phyloP scores from a whole-genome alignment of 768 basidiomycete species.

The Termitomyces bulborhizus region DNA sequence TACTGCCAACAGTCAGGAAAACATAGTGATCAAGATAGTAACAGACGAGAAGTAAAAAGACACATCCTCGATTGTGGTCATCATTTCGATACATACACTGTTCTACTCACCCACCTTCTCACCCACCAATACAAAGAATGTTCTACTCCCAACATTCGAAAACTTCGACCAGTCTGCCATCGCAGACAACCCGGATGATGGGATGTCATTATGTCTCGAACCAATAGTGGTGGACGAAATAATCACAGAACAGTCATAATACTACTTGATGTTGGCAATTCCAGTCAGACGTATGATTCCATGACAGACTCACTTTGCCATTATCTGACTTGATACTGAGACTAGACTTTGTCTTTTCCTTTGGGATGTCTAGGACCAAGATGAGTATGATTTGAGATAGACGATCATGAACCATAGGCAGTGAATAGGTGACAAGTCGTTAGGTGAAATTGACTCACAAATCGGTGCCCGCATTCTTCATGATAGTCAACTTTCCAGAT shows the following conservation, averaged over 20 bases:
- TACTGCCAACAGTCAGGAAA: no score
- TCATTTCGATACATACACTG: background rate
- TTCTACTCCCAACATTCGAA: background rate
- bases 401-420: background rate
- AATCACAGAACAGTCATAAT: background rate
- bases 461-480: constrained; percentile 62
- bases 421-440: background rate
- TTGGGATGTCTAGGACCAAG: constrained; percentile 11
- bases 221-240: background rate
- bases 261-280: background rate
- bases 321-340: background rate
- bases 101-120: no score
- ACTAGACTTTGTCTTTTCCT: constrained; percentile 15
- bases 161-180: background rate
- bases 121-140: background rate
- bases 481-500: constrained; percentile 85
- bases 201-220: background rate
- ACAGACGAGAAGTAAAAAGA: no score
- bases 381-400: background rate
- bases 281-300: background rate
- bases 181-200: background rate
- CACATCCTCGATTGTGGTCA: no score
- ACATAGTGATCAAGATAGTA: no score
- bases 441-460: constrained; percentile 21
- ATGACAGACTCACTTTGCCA: background rate